Evolutionary conservation across 2,329 filamentous ascomycete species (phyloP).

Genomic region (Fusarium sp.): DNA sequence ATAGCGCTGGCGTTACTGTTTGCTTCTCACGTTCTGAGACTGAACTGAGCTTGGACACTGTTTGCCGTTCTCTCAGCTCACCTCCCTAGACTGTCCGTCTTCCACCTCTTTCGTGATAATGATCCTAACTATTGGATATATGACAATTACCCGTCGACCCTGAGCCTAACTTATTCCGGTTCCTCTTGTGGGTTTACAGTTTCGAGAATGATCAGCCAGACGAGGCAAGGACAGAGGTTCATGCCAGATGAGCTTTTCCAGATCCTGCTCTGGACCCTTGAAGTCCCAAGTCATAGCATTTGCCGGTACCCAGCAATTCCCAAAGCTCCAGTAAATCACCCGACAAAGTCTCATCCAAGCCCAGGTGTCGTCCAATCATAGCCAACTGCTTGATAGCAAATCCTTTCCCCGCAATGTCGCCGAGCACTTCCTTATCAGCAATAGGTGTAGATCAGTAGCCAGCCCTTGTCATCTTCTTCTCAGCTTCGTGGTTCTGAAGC

Average conservation of each 20-base stretch:
- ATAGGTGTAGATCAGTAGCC: neutral
- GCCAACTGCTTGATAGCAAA: too few species aligned
- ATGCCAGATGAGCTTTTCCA: neutral
- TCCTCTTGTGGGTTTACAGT: neutral
- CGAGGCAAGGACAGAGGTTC: neutral
- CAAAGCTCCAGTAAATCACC: too few species aligned
- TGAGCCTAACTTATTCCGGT: neutral
- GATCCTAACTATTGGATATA: neutral
- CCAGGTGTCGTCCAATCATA: too few species aligned
- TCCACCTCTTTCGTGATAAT: conserved; percentile 37
- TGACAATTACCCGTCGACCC: neutral
- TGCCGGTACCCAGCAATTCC: too few species aligned
- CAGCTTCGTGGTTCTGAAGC: neutral
- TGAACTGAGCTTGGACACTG: conserved; percentile 33
- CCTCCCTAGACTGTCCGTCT: conserved; percentile 3
- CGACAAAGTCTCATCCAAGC: too few species aligned
- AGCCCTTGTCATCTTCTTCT: neutral
- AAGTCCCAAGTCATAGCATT: neutral
- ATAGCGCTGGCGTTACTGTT: conserved; percentile 50
- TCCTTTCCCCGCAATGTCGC: too few species aligned
- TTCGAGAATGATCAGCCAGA: neutral
- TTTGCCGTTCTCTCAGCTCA: conserved; percentile 20
- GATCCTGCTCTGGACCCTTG: neutral
- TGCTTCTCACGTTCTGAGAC: conserved; percentile 37
- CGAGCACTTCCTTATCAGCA: too few species aligned